phyloP scores from a whole-genome alignment of 345 rosid genomes.

The Xanthoceras sorbifolium region DNA sequence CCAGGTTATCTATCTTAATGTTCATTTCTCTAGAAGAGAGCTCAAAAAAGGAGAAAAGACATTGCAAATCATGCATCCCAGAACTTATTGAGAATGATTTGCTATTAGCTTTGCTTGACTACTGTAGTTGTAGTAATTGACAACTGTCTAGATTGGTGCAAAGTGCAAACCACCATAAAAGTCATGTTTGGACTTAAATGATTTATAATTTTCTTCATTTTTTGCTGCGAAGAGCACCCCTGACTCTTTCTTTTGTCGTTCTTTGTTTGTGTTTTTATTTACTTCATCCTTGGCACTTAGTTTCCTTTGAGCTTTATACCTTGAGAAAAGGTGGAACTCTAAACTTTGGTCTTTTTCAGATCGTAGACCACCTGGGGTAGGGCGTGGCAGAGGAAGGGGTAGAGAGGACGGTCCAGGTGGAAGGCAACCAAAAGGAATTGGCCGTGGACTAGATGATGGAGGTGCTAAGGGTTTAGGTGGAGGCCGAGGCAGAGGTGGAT shows the following conservation, averaged over 20 bases:
- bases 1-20: not conserved
- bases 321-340: not conserved
- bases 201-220: not conserved
- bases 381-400: conserved; percentile 86
- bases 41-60: not conserved
- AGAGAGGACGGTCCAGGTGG: conserved; percentile 77
- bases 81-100: conserved; percentile 3
- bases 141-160: not conserved
- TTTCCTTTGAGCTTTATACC: not conserved
- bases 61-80: not conserved
- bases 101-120: not conserved
- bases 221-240: not conserved
- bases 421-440: conserved; percentile 60
- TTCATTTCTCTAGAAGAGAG: not conserved
- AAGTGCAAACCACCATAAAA: not conserved
- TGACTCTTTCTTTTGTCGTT: not conserved
- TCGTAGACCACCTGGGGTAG: conserved; percentile 78
- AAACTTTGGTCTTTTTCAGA: conserved; percentile 39
- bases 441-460: conserved; percentile 77
- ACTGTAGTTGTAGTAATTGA: not conserved
- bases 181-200: not conserved
- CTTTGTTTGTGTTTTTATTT: not conserved
- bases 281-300: not conserved
- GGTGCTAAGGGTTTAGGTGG: conserved; percentile 59
- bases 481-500: conserved; percentile 72